Conservation (phyloP, 2,329 filamentous ascomycete species). For the Geosmithia flava region DNA sequence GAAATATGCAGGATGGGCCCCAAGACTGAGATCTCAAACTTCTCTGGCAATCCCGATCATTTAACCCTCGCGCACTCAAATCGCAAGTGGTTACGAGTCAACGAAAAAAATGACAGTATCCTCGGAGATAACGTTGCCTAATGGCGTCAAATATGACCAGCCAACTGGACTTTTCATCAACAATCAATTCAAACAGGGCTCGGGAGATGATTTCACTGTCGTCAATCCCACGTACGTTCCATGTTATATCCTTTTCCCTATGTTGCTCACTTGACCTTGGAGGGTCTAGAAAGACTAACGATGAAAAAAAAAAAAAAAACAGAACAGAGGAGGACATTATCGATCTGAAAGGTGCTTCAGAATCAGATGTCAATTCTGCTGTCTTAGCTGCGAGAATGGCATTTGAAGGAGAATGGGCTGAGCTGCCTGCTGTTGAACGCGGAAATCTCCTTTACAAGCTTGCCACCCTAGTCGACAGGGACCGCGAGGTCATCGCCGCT, state of each 20-base stretch:
- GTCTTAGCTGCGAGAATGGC: conserved; percentile 42
- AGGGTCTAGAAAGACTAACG: too few species aligned
- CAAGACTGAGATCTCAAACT: too few species aligned
- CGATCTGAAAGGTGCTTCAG: conserved; percentile 10
- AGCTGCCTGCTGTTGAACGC: conserved; percentile 48
- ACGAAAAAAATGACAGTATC: background rate
- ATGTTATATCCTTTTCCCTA: background rate
- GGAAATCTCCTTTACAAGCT: conserved; percentile 60
- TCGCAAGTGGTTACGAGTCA: too few species aligned
- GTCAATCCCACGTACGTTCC: background rate
- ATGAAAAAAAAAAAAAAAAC: too few species aligned
- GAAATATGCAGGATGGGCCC: too few species aligned
- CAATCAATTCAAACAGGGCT: conserved; percentile 6
- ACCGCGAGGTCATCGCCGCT: conserved; percentile 36
- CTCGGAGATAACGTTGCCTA: conserved; percentile 6
- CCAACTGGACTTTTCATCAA: conserved; percentile 9
- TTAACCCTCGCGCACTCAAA: too few species aligned
- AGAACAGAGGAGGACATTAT: conserved; percentile 7
- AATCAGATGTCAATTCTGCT: conserved; percentile 13
- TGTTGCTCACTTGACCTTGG: background rate
- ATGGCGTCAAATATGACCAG: conserved; percentile 18
- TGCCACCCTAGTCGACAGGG: conserved; percentile 54
- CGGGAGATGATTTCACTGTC: background rate
- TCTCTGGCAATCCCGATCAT: too few species aligned
- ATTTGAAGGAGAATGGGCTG: conserved; percentile 21